Evolutionary conservation across 1,284 basidiomycete species (phyloP).

Genomic region (Fistulinella cinereoalba): DNA sequence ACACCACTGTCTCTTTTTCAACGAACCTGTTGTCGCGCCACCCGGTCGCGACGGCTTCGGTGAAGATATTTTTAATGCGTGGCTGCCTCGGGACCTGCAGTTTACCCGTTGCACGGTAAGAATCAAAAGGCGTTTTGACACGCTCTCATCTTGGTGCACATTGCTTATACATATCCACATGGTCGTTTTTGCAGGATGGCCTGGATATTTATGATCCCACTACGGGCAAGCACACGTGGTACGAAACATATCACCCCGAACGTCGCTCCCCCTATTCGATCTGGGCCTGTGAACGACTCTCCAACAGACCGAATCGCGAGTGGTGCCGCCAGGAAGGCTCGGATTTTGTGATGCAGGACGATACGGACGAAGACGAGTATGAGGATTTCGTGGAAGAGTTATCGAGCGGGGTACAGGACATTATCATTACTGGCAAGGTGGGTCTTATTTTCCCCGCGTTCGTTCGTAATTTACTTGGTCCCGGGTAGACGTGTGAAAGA

Average conservation of each 20-base stretch:
- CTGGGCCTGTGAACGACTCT: conserved; percentile 30
- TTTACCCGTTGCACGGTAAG: conserved; percentile 37
- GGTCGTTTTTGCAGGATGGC: conserved; percentile 37
- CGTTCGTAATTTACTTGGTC: conserved; percentile 3
- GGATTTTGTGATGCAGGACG: conserved; percentile 16
- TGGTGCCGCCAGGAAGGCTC: conserved; percentile 26
- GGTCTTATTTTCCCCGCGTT: conserved; percentile 12
- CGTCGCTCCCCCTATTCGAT: conserved; percentile 35
- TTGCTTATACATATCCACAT: conserved; percentile 13
- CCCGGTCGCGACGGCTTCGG: conserved; percentile 33
- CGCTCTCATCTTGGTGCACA: background rate
- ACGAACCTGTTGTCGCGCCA: conserved; percentile 37
- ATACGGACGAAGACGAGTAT: conserved; percentile 34
- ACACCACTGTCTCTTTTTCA: conserved; percentile 43
- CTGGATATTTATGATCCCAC: conserved; percentile 40
- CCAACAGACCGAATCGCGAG: conserved; percentile 19
- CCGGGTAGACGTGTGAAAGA: conserved; percentile 39
- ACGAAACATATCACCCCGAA: conserved; percentile 42
- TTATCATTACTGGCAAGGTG: conserved; percentile 49
- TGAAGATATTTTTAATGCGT: conserved; percentile 45
- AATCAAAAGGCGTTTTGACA: background rate
- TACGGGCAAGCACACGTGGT: conserved; percentile 36
- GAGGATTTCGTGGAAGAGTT: conserved; percentile 36
- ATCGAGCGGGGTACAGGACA: conserved; percentile 43
- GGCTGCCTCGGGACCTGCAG: conserved; percentile 39